phyloP scores from a whole-genome alignment of 768 basidiomycete genomes.

The Tricholoma sp. region DNA sequence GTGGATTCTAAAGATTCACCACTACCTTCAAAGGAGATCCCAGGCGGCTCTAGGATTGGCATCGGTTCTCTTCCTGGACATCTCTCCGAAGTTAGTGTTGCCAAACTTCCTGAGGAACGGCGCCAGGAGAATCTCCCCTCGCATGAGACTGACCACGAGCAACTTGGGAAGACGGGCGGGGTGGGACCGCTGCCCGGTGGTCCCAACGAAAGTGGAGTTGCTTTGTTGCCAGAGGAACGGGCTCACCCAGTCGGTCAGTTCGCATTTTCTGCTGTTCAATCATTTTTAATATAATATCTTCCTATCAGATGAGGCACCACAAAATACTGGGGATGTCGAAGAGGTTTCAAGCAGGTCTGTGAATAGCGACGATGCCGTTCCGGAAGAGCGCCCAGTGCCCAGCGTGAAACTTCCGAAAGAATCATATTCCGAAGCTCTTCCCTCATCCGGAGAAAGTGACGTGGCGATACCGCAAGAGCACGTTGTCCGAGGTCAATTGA shows the following conservation, averaged over 20 bases:
- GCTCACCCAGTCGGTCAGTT: neutral
- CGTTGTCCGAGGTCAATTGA: constrained; percentile 1
- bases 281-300: neutral
- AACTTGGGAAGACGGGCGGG: constrained; percentile 9
- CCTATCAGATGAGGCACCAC: neutral
- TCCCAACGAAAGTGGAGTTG: constrained; percentile 12
- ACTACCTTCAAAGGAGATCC: constrained; percentile 11
- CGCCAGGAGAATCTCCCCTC: constrained; percentile 13
- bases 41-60: constrained; percentile 26
- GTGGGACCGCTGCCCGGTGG: constrained; percentile 14
- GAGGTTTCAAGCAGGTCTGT: constrained; percentile 13
- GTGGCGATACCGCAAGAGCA: constrained; percentile 12
- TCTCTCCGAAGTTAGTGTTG: constrained; percentile 39
- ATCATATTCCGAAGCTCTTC: constrained; percentile 16
- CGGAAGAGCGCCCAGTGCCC: constrained; percentile 37
- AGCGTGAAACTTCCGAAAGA: constrained; percentile 48
- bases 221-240: constrained; percentile 13
- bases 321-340: neutral
- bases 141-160: constrained; percentile 12
- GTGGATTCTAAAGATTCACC: neutral
- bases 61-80: constrained; percentile 49
- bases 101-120: constrained; percentile 46
- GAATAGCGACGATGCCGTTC: constrained; percentile 44
- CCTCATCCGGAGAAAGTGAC: constrained; percentile 10
- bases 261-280: neutral